These are phyloP conservation scores for Ogataea naganishii DNA, from an alignment of 805 yeast species.

Conservation along the genomic window DNA sequence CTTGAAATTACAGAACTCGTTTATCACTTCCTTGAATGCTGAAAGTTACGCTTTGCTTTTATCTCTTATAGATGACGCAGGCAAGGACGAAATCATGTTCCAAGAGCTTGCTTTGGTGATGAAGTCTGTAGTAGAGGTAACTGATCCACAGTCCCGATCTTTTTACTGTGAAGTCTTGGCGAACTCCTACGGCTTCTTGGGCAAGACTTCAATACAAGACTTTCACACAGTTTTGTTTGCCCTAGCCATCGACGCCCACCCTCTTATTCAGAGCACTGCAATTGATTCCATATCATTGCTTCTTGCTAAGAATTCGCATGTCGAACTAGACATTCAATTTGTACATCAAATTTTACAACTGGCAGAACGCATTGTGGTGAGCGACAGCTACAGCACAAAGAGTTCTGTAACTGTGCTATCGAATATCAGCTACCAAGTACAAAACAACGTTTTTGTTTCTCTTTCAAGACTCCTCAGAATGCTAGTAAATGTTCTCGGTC, in stretches of 20 bases:
- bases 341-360: slow-evolving; percentile 35
- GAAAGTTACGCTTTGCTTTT: slow-evolving; percentile 23
- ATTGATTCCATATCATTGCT: slow-evolving; percentile 49
- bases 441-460: slow-evolving; percentile 30
- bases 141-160: slow-evolving; percentile 58
- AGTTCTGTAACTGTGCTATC: slow-evolving; percentile 35
- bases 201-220: slow-evolving; percentile 31
- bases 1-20: slow-evolving; percentile 12
- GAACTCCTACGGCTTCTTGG: slow-evolving; percentile 17
- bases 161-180: slow-evolving; percentile 40
- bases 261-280: slow-evolving; percentile 70
- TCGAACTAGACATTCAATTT: slow-evolving; percentile 18
- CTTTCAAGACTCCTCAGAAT: slow-evolving; percentile 35
- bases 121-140: slow-evolving; percentile 55
- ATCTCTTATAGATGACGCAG: slow-evolving; percentile 14
- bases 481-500: slow-evolving; percentile 49
- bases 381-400: slow-evolving; percentile 43
- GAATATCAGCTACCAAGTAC: slow-evolving; percentile 37
- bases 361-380: slow-evolving; percentile 28
- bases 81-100: slow-evolving; percentile 15
- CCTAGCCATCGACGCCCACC: slow-evolving; percentile 73
- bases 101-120: slow-evolving; percentile 46
- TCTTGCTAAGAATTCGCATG: slow-evolving; percentile 40
- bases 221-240: slow-evolving; percentile 51
- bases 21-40: slow-evolving; percentile 19